Percentiles rank a stretch among this genome's conserved stretches.
These are phyloP conservation scores for Hirschioporus abietinus DNA, from an alignment of 768 basidiomycete genomes.

Conservation along the genomic window DNA sequence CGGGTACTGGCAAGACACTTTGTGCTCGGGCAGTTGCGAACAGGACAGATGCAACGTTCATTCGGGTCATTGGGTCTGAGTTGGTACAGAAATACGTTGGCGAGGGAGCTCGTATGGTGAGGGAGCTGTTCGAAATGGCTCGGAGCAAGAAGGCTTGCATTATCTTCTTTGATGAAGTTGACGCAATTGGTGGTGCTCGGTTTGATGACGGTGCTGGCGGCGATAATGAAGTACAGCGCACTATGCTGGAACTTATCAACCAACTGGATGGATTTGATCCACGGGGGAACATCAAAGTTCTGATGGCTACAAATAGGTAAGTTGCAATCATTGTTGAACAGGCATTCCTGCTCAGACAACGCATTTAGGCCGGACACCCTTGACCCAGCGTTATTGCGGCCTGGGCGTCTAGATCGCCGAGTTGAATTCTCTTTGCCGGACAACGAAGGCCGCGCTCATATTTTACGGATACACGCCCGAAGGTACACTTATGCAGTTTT, in stretches of 20 bases:
- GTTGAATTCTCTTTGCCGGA: constrained; percentile 95
- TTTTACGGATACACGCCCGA: constrained; percentile 92
- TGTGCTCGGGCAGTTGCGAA: constrained; percentile 98
- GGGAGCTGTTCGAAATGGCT: constrained; percentile 99
- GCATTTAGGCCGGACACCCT: constrained; percentile 87
- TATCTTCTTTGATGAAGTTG: constrained; percentile 99
- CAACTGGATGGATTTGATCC: constrained; percentile 98
- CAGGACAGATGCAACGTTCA: constrained; percentile 97
- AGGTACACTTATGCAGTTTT: constrained; percentile 43
- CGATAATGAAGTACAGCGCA: constrained; percentile 98
- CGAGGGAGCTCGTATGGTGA: constrained; percentile 97
- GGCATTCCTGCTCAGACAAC: constrained; percentile 8
- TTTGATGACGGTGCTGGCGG: constrained; percentile 99
- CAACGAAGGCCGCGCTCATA: constrained; percentile 93
- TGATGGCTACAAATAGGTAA: constrained; percentile 98
- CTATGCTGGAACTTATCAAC: constrained; percentile 98
- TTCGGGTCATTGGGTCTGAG: constrained; percentile 98
- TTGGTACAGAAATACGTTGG: constrained; percentile 99
- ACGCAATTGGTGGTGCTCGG: constrained; percentile 95
- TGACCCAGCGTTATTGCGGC: constrained; percentile 92
- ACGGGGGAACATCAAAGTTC: constrained; percentile 98
- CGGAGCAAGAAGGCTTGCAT: constrained; percentile 98
- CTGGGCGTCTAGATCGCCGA: constrained; percentile 94
- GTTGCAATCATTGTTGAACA: constrained; percentile 17
- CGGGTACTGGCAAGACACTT: constrained; percentile 97